Evolutionary conservation across 441 rosid genomes (phyloP), one percentile per base, ranked within the genome.

Genomic region (Bruguiera hainesii): DNA sequence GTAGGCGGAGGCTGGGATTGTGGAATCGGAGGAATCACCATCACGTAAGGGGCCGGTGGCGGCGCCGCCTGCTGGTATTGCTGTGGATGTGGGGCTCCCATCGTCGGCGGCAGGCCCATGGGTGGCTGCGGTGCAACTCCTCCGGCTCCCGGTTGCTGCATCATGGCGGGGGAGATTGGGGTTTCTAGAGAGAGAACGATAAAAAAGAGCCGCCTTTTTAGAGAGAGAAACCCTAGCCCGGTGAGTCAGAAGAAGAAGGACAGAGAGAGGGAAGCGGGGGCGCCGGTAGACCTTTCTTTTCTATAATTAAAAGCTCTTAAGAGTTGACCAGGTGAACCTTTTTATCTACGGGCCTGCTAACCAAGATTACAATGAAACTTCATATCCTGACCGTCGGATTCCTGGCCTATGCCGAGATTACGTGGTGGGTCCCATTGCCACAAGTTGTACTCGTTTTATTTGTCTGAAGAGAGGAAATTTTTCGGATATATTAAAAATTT

Each of bases 111-210:
- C 65, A 60, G 20, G 10, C 37, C 37, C 37, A 33, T 7, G 9
- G 37, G 68, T 15, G 69, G 72, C 23, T 20, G 74, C 21, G 70
- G 83, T 0, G 84, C 86, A 16, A 79, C 74, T 46, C 76, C 80
- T 53, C 84, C 86, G 0, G 81, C 78, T 66, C 84, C 83, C 69
- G 90, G 91, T 73, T 87, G 89, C 73, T 82, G 92, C 90, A 85
- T 84, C 87, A 79, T 82, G 72, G 69, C 71, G 30, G 37, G 63
- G 56, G 20, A 3, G 46, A 26, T 6, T 23, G 3, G 21, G 23
- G 5, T 2, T 11, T 6, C 20, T 21, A 58, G 48, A 49, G 19
- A 55, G 49, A 35, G 19, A 31, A 20, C 18, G 28, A 37, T 21
- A 66, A 46, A 39, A 26, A 6, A 28, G 70, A 68, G 73, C 78